Evolutionary conservation across 805 yeast genomes (phyloP), one percentile per base, ranked within the genome.

Genomic region (Geotrichum ghanense): DNA sequence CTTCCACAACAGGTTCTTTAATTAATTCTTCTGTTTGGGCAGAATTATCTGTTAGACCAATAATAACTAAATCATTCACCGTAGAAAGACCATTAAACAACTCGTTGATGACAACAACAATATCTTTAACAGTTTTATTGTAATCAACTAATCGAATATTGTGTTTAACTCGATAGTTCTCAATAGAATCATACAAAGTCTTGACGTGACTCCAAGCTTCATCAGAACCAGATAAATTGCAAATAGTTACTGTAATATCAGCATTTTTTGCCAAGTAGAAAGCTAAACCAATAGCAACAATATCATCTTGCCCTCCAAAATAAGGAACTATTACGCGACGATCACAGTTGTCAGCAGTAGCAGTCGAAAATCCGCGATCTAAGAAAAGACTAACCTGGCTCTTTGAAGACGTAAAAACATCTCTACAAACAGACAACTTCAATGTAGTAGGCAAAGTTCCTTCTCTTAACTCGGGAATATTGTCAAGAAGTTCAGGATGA

Each of bases 321-420:
- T 23, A 51, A 6, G 52, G 52, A n/a, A 53, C 48, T 24, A 50
- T 34, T 24, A 51, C 46, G 22, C 50, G 49, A 17, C 44, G 51
- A 10, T 22, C 17, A 22, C 16, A 25, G 1, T 23, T 40, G 21
- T 41, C 34, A 27, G 22, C 14, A 2, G 26, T 17, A 6, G 44
- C 43, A 20, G 42, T 40, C 31, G 52, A 48, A 45, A 52, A 31
- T 17, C 53, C 48, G 6, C 56, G 49, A 26, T 48, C 52, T 24
- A 51, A 45, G 20, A 39, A 39, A 14, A 39, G 5, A 12, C 10
- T 24, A 6, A 39, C 42, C 25, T 17, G 45, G 16, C 42, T 22
- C 25, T 24, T 27, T 7, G 45, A 44, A 16, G 22, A 35, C 19
- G 41, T 5, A 27, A 25, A 45, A 16, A 21, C 22, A 24, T 14